Evolutionary conservation across 2,329 filamentous ascomycete genomes (phyloP).

Genomic region (Emydomyces testavorans): DNA sequence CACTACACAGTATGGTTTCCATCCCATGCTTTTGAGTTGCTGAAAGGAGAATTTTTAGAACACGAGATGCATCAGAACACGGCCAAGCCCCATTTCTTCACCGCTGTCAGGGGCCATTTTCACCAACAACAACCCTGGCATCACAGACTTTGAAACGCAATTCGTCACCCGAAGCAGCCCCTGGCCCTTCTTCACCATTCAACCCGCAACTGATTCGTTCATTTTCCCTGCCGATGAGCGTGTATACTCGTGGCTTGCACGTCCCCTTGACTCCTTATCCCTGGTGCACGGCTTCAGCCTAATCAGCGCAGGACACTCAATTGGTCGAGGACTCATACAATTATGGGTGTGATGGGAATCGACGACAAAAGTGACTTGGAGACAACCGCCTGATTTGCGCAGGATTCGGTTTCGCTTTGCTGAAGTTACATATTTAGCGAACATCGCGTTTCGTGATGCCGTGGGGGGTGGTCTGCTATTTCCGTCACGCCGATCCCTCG

Average conservation of each 20-base stretch:
- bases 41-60: neutral
- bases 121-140: slow-evolving; percentile 1
- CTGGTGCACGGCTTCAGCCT: slow-evolving; percentile 4
- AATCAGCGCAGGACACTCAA: neutral
- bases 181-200: neutral
- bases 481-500: neutral
- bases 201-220: neutral
- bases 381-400: neutral
- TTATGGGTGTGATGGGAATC: neutral
- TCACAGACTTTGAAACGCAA: slow-evolving; percentile 7
- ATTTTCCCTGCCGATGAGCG: neutral
- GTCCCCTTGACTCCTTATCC: neutral
- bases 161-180: neutral
- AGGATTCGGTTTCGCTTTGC: neutral
- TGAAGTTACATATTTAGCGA: slow-evolving; percentile 4
- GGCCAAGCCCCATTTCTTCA: too few species aligned
- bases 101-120: neutral
- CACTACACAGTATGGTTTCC: too few species aligned
- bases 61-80: too few species aligned
- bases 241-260: neutral
- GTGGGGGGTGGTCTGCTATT: neutral
- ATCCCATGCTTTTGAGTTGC: too few species aligned
- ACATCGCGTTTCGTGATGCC: slow-evolving; percentile 1
- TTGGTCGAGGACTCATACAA: slow-evolving; percentile 1
- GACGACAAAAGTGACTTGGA: neutral